Base-by-base conservation (phyloP, 371 early-diverging fungal species). In the Coemansia sp. region DNA sequence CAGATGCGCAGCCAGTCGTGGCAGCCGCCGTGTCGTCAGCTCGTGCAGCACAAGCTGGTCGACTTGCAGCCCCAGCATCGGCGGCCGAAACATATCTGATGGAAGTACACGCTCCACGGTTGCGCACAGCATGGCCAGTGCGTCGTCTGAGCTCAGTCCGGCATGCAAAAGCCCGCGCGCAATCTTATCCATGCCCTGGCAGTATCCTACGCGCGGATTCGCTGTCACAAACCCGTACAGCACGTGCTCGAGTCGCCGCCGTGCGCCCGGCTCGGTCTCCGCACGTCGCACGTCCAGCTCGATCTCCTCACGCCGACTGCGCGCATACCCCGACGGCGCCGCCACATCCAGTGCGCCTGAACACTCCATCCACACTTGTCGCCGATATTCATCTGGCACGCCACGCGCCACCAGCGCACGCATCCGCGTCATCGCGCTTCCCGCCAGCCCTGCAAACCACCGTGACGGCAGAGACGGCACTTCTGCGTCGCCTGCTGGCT, bases 151-250 rank as follows among this genome's bases (percentile, higher is more conserved):
- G 1, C 86, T 82, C 86, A 93, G 54, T 1, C 75, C 71, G 16
- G 93, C 92, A 89, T 92, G 90, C 57, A 97, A 75, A 84, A 96
- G 86, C 69, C 92, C 86, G 4, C 93, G 93, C 2, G 89, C 95
- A 39, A 97, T 65, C 56, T 92, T 86, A 21, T 94, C 91, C 94
- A 97, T 94, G n/a, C 97, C 97, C 80, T 96, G 96, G 71, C 96
- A 95, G 77, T 97, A 97, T 21, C 94, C 97, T 9, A 94, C 82
- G 8, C 84, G 81, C 0, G 91, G 88, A 64, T 93, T 91, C 68
- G 93, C 92, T 21, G 89, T 88, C 0, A 93, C 92, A 74, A 94
- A 97, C 0, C 92, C 93, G 67, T 88, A 87, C 20, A 96, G 83
- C 3, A 95, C 82, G 23, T 80, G 78, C 14, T 88, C 82, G 8